These are phyloP conservation scores for Mrakia hoshinonis DNA, from an alignment of 768 basidiomycete species.

Conservation along the genomic window DNA sequence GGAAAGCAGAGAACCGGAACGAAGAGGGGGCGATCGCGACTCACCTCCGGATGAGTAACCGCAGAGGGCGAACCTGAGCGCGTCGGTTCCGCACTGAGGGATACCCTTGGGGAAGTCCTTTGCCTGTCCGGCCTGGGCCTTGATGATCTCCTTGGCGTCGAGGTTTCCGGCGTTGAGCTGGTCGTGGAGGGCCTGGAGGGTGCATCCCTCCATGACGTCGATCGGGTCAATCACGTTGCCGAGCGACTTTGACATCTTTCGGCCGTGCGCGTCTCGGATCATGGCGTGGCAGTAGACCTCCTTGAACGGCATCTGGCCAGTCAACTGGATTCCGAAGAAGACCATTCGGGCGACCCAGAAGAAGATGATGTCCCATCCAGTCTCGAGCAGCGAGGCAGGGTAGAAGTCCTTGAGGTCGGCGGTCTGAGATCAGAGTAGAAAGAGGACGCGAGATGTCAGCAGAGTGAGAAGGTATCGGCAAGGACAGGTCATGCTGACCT, in stretches of 20 bases:
- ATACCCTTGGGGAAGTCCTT: constrained; percentile 99
- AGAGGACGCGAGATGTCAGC: neutral
- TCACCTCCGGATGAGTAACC: constrained; percentile 84
- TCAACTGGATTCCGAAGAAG: constrained; percentile 78
- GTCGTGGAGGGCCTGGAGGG: constrained; percentile 68
- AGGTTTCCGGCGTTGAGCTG: constrained; percentile 86
- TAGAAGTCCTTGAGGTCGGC: constrained; percentile 71
- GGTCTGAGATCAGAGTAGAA: constrained; percentile 48
- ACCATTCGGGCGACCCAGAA: constrained; percentile 99
- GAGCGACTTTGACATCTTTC: constrained; percentile 97
- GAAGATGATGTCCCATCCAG: constrained; percentile 99
- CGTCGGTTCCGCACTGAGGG: constrained; percentile 96
- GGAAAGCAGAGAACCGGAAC: neutral
- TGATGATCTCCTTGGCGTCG: constrained; percentile 81
- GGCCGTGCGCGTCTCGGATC: constrained; percentile 95
- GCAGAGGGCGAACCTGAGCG: constrained; percentile 86
- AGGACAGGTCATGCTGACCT: constrained; percentile 46
- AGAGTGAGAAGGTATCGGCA: neutral
- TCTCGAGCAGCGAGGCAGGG: constrained; percentile 83
- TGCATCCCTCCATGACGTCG: constrained; percentile 80
- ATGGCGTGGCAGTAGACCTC: constrained; percentile 97
- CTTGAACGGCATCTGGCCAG: constrained; percentile 81
- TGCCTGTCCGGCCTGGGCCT: constrained; percentile 92
- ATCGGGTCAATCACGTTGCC: constrained; percentile 97
- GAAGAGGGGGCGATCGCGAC: constrained; percentile 31